Base-by-base conservation (phyloP, 2,329 filamentous ascomycete genomes). In the Plenodomus lindquistii region DNA sequence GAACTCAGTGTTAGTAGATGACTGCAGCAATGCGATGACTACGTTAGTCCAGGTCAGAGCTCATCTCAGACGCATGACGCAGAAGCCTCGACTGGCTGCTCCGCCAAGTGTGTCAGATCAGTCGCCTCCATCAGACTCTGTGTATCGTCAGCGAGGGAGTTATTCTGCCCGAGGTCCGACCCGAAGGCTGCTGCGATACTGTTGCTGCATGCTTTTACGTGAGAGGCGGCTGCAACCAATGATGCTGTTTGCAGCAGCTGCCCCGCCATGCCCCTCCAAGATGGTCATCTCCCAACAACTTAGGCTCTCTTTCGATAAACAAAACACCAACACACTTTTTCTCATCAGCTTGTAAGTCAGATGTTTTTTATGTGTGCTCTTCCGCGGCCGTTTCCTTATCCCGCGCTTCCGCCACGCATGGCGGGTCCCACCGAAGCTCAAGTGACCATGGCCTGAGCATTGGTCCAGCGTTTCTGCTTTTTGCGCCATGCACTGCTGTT, bases 301-400 rank as follows among this genome's bases (percentile, higher is more conserved):
- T 31, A 31, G 27, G 9, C 11, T 31, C 27, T 15, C 27, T 31
- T 15, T 31, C 27, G 27, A 31, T 52, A 54, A 66, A 55, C 57
- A 61, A 61, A 63, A 59, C 57, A 64, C 47, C 57, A 60, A 48
- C 54, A 49, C 58, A 38, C 53, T 50, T 46, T 45, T 50, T 55
- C 59, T 56, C 53, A 63, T 46, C 50, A 57, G 55, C 63, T 65
- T 57, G 68, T 72, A 69, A 67, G 68, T 70, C 58, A 60, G 55
- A 56, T 52, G 49, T 48, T 63, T 57, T 57, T 40, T 49, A 37
- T 22, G 42, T 31, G 53, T 47, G 51, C 57, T 62, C 62, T 57
- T 70, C 69, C 69, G 68, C 69, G 68, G 68, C 69, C 69, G 69
- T 43, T 55, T 44, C 48, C 48, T 46, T 56, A 60, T 54, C 59